phyloP scores from a whole-genome alignment of 306 rosid genomes.

The Rosa chinensis region DNA sequence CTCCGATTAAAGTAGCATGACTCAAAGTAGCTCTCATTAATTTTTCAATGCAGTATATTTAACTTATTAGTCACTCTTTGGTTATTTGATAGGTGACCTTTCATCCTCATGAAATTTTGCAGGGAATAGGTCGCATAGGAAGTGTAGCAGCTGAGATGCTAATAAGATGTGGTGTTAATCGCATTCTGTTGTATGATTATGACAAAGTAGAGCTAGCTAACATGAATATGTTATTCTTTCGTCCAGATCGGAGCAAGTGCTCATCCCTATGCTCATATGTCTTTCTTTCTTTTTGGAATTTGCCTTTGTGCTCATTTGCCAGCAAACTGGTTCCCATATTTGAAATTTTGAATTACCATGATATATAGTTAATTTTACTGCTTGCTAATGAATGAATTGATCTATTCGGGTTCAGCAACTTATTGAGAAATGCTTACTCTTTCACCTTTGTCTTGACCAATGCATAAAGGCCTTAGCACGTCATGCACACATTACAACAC shows the following conservation, averaged over 20 bases:
- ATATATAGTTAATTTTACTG: background rate
- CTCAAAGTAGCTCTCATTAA: background rate
- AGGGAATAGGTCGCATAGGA: constrained; percentile 98
- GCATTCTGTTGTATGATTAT: constrained; percentile 91
- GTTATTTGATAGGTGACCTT: background rate
- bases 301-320: constrained; percentile 7
- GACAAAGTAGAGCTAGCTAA: constrained; percentile 98
- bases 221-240: constrained; percentile 96
- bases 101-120: constrained; percentile 30
- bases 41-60: background rate
- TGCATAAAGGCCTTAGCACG: constrained; percentile 67
- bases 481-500: constrained; percentile 75
- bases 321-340: constrained; percentile 14
- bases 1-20: too few species aligned
- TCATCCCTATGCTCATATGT: constrained; percentile 17
- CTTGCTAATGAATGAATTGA: constrained; percentile 4
- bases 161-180: constrained; percentile 95
- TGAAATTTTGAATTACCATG: constrained; percentile 7
- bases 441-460: constrained; percentile 75
- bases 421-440: constrained; percentile 81
- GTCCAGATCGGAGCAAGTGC: constrained; percentile 95
- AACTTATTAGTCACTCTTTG: background rate
- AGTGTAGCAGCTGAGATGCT: constrained; percentile 99
- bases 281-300: background rate
- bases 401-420: constrained; percentile 76